Evolutionary conservation across 2,329 filamentous ascomycete genomes (phyloP).

Genomic region (Neopestalotiopsis rosae): DNA sequence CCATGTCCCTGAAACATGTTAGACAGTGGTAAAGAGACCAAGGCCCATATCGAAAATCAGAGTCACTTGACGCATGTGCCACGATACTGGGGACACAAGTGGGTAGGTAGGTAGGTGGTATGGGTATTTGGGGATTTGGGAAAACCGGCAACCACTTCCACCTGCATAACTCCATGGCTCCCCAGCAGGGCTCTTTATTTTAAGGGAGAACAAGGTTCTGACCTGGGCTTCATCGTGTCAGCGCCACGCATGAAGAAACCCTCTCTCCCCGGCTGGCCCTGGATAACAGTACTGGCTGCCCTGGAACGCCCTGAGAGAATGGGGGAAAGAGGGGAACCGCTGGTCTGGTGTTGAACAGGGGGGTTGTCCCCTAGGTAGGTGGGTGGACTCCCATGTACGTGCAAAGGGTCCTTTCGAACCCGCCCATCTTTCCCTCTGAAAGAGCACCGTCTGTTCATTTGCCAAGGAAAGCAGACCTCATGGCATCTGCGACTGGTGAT

Average conservation of each 20-base stretch:
- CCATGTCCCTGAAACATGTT: neutral
- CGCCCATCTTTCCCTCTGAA: neutral
- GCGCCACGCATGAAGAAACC: constrained; percentile 11
- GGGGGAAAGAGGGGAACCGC: neutral
- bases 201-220: constrained; percentile 14
- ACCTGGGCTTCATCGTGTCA: constrained; percentile 4
- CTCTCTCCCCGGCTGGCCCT: neutral
- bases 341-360: too few relatives aligned
- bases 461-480: neutral
- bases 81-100: neutral
- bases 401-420: constrained; percentile 1
- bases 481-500: neutral
- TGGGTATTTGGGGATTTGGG: neutral
- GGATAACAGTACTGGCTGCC: neutral
- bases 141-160: neutral
- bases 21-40: neutral
- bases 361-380: neutral
- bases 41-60: too few relatives aligned
- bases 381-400: neutral
- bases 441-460: neutral
- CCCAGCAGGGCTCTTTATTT: constrained; percentile 7
- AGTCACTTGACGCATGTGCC: neutral
- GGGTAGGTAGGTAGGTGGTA: neutral
- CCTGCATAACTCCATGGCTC: neutral
- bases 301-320: neutral